phyloP scores from a whole-genome alignment of 2,329 filamentous ascomycete species.

The Alternaria triticina region DNA sequence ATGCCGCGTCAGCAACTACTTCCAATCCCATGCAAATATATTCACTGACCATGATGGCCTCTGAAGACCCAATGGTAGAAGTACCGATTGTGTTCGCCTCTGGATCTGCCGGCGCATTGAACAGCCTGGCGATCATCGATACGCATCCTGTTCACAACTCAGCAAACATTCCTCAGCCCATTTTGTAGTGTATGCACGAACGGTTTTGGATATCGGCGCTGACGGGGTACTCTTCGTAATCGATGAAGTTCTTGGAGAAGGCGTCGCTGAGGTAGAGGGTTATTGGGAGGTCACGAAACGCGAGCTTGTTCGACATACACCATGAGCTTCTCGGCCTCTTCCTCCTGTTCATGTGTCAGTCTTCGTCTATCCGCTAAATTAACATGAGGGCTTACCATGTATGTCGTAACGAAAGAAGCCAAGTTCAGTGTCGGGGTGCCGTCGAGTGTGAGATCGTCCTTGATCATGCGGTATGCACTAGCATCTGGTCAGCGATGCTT shows the following conservation, averaged over 20 bases:
- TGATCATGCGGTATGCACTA: constrained; percentile 88
- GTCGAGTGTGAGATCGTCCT: constrained; percentile 86
- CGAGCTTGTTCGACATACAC: constrained; percentile 57
- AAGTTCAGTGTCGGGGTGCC: constrained; percentile 70
- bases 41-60: constrained; percentile 65
- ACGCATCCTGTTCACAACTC: constrained; percentile 37
- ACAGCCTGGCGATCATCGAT: constrained; percentile 73
- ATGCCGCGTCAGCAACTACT: neutral
- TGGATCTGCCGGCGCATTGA: constrained; percentile 73
- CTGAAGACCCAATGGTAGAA: constrained; percentile 86
- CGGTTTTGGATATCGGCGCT: constrained; percentile 75
- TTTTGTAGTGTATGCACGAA: constrained; percentile 75
- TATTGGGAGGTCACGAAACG: neutral
- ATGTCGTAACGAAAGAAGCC: constrained; percentile 93
- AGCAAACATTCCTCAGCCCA: constrained; percentile 61
- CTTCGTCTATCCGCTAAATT: constrained; percentile 34
- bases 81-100: constrained; percentile 78
- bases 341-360: constrained; percentile 64
- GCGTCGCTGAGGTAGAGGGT: constrained; percentile 60
- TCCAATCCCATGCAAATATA: neutral
- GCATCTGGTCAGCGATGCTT: neutral
- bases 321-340: constrained; percentile 97
- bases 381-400: constrained; percentile 68
- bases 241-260: constrained; percentile 88
- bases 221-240: constrained; percentile 59